A percentile compares a stretch with the other conserved stretches of the same genome.
Conservation (phyloP, 768 basidiomycete species). For the Psilocybe tampanensis region DNA sequence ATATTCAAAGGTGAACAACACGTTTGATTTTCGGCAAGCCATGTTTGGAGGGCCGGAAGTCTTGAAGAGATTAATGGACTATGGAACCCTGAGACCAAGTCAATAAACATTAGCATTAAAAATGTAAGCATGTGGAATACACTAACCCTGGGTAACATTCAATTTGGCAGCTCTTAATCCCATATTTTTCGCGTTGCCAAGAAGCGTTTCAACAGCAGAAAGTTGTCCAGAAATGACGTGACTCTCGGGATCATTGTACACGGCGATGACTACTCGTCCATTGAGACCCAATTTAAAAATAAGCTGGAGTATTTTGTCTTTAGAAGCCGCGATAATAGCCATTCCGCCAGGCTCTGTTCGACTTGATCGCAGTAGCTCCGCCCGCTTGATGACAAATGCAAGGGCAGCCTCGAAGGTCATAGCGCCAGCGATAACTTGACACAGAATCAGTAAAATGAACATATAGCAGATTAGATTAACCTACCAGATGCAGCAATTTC, state of each 20-base stretch:
- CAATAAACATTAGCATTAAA: neutral
- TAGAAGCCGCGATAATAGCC: conserved; percentile 24
- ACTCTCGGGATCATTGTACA: conserved; percentile 22
- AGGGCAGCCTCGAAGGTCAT: conserved; percentile 25
- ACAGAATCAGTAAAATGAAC: neutral
- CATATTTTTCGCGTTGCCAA: conserved; percentile 14
- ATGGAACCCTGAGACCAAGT: conserved; percentile 26
- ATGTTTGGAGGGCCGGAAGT: conserved; percentile 20
- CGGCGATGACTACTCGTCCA: conserved; percentile 21
- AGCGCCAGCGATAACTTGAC: conserved; percentile 24
- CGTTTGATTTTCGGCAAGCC: conserved; percentile 16
- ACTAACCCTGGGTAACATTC: conserved; percentile 29
- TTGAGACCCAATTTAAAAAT: conserved; percentile 17
- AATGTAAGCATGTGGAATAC: neutral
- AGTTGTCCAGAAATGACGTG: conserved; percentile 27
- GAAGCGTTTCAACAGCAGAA: conserved; percentile 17
- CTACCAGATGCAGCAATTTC: conserved; percentile 33
- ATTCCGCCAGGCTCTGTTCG: conserved; percentile 22
- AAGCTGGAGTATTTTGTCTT: conserved; percentile 11
- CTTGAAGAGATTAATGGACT: conserved; percentile 25
- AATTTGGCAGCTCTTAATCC: conserved; percentile 21
- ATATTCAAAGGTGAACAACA: conserved; percentile 12
- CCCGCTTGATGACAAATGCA: conserved; percentile 25
- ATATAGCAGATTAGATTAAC: conserved; percentile 2
- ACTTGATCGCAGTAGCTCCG: conserved; percentile 18